Evolutionary conservation across 2,329 filamentous ascomycete genomes (phyloP), one percentile per base, ranked within the genome.

Genomic region (Fusarium napiforme): DNA sequence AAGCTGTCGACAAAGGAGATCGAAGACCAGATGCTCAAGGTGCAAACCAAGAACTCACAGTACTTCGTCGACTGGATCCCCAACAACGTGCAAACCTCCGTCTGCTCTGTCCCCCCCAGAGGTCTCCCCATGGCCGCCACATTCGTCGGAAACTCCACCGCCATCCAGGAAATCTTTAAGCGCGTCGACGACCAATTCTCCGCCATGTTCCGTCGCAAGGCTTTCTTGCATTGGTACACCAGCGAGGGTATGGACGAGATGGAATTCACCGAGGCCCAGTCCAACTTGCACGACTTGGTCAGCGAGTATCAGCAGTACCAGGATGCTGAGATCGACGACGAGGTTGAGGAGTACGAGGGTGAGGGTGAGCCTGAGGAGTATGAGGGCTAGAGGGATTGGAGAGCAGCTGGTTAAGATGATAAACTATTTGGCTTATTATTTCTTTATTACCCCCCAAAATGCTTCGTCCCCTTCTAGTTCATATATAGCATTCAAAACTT

Each of bases 201-300:
- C 87, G 96, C 95, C 84, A 99, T 99, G 96, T 99, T 99, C 93
- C 91, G 96, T 88, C 95, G 96, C 88, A 99, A 98, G 93, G 96
- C 96, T 91, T 99, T 99, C 94, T 94, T 99, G 91, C 96, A 98
- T 90, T 99, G 96, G 96, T 99, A 98, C 89, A 99, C 96, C 91
- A 95, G 95, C 83, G 96, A 99, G 91, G 96, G 96, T 88, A 99
- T 99, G 96, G 96, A 99, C 87, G 96, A 98, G 92, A 98, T 98
- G 96, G 96, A 99, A 89, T 99, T 99, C 90, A 99, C 96, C 82
- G 96, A 99, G 91, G 96, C 96, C 79, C 96, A 99, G 92, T 97
- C 94, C 88, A 99, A 99, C 90, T 98, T 99, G 96, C 98, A 99
- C 90, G 96, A 99, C 85, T 89, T 99, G 84, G 95, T 99, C 80